Evolutionary conservation across 345 rosid species (phyloP).

Genomic region (Durio zibethinus): DNA sequence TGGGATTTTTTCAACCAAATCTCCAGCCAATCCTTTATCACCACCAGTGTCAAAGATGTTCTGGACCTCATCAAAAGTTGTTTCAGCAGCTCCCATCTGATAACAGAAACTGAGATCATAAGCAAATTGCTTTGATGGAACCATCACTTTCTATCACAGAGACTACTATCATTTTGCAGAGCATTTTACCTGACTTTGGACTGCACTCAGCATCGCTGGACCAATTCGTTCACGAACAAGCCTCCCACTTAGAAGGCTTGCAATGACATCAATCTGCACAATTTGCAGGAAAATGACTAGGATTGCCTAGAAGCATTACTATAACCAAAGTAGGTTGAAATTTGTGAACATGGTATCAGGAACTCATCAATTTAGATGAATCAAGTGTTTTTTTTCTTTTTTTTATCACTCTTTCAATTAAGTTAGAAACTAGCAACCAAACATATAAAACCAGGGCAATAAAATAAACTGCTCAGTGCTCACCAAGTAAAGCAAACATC

Average conservation of each 20-base stretch:
- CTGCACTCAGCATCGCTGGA: slow-evolving; percentile 99
- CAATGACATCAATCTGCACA: slow-evolving; percentile 90
- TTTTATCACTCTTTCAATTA: neutral
- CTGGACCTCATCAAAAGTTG: slow-evolving; percentile 66
- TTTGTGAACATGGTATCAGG: neutral
- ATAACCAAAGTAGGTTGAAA: neutral
- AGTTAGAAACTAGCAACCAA: neutral
- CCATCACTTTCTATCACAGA: neutral
- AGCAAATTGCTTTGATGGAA: slow-evolving; percentile 6
- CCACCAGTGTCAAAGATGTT: slow-evolving; percentile 86
- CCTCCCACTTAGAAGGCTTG: slow-evolving; percentile 96
- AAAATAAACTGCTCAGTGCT: slow-evolving; percentile 36
- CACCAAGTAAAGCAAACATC: slow-evolving; percentile 93
- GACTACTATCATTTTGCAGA: neutral
- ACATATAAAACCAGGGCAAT: neutral
- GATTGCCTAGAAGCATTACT: neutral
- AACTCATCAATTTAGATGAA: neutral
- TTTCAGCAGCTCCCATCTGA: slow-evolving; percentile 94
- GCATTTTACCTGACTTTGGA: slow-evolving; percentile 88
- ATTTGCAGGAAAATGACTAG: slow-evolving; percentile 15
- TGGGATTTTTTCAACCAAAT: slow-evolving; percentile 78
- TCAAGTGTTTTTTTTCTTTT: neutral
- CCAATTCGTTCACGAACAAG: slow-evolving; percentile 97
- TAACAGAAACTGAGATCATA: slow-evolving; percentile 5
- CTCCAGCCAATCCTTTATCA: slow-evolving; percentile 74